Evolutionary conservation across 805 yeast species (phyloP), one percentile per base, ranked within the genome.

Genomic region (Grigorovia transvaalensis): DNA sequence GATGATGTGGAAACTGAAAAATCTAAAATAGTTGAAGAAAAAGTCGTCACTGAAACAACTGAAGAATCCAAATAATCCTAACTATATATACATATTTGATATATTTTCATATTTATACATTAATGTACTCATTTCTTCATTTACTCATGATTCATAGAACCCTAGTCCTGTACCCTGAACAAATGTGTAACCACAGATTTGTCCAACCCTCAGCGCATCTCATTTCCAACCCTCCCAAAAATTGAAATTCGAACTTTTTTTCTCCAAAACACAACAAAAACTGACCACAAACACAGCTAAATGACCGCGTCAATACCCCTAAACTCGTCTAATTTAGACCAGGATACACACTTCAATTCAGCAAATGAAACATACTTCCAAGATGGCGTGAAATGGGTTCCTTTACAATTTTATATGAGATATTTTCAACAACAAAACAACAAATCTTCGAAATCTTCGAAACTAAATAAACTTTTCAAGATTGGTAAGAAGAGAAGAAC

Each of bases 21-120:
- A 59, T 45, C 46, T 58, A n/a, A n/a, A n/a, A n/a, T 60, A 30
- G 59, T 51, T 15, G 12, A 2, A 23, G 12, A 46, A 41, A 40
- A 38, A 30, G 27, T 6, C 44, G 9, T 38, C 19, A 38, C 44
- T 12, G 15, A 38, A 47, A 47, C 30, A 9, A 47, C 19, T 35
- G 18, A 30, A 6, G 11, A 9, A 35, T 46, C n/a, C 17, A 23
- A 6, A 35, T 27, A 27, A 15, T 1, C 29, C 29, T 4, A 13
- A 12, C 40, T 5, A 11, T 33, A 9, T 33, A 33, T 23, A 23
- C 27, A 23, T 23, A 23, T 3, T 23, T 23, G 27, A 23, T 23
- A 23, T 23, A 23, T 23, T 23, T 23, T n/a, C n/a, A 23, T 23
- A 23, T 23, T 23, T 23, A 23, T 23, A 23, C 6, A 23, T 23